phyloP scores from a whole-genome alignment of 352 stramenopile species.

The Phytopythium cucurbitacearum region DNA sequence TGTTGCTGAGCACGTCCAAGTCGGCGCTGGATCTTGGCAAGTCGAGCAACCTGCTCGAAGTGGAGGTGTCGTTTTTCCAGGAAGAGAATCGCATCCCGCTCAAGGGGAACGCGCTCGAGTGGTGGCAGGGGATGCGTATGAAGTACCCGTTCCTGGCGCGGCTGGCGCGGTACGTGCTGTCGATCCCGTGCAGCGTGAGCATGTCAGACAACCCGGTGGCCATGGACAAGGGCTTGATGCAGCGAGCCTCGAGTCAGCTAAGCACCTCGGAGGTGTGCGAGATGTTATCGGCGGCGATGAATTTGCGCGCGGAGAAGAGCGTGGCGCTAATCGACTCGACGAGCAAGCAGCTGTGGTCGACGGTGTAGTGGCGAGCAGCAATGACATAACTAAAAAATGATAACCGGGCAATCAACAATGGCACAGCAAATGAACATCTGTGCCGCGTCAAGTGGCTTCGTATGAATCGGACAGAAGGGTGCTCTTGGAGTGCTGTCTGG shows the following conservation, averaged over 20 bases:
- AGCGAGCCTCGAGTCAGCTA: slow-evolving; percentile 30
- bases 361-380: slow-evolving; percentile 16
- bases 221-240: slow-evolving; percentile 38
- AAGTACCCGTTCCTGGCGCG: slow-evolving; percentile 77
- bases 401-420: too few relatives aligned
- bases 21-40: slow-evolving; percentile 61
- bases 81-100: slow-evolving; percentile 58
- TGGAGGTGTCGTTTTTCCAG: slow-evolving; percentile 78
- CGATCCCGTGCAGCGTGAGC: slow-evolving; percentile 50
- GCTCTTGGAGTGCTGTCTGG: too few relatives aligned
- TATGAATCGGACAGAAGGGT: too few relatives aligned
- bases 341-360: slow-evolving; percentile 54
- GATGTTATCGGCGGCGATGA: slow-evolving; percentile 46
- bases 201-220: slow-evolving; percentile 45
- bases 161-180: slow-evolving; percentile 62
- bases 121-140: slow-evolving; percentile 70
- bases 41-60: slow-evolving; percentile 70
- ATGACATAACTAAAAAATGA: too few relatives aligned
- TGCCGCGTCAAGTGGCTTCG: too few relatives aligned
- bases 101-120: slow-evolving; percentile 61
- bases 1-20: slow-evolving; percentile 66
- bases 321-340: slow-evolving; percentile 24
- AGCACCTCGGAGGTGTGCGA: slow-evolving; percentile 36
- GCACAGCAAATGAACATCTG: too few relatives aligned
- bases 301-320: slow-evolving; percentile 48